Percentiles rank a stretch among this genome's conserved stretches.
Evolutionary conservation across 2,329 filamentous ascomycete species (phyloP).

Genomic region (Penicillium expansum): DNA sequence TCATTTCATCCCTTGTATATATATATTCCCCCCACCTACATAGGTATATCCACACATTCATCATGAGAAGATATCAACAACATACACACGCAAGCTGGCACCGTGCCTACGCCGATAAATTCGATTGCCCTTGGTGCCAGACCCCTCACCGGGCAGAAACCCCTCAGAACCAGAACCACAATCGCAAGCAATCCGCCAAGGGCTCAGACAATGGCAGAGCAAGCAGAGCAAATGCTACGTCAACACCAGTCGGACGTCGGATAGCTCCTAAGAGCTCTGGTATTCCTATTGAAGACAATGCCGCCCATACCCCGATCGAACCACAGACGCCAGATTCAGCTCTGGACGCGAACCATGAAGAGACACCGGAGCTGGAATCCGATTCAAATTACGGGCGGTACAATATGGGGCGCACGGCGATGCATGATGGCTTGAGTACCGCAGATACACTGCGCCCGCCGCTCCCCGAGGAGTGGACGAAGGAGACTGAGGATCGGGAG

Average conservation of each 20-base stretch:
- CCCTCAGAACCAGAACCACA: background rate
- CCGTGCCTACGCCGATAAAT: slow-evolving; percentile 2
- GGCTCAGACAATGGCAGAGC: background rate
- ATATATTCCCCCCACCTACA: background rate
- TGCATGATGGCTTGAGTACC: background rate
- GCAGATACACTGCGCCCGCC: slow-evolving; percentile 1
- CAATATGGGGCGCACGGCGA: background rate
- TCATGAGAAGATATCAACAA: slow-evolving; percentile 10
- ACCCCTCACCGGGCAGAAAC: background rate
- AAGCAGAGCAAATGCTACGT: background rate
- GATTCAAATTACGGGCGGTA: background rate
- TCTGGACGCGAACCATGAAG: background rate
- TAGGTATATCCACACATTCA: background rate
- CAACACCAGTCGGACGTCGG: background rate
- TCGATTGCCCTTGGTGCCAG: slow-evolving; percentile 9
- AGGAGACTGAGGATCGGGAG: background rate
- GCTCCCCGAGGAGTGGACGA: slow-evolving; percentile 6
- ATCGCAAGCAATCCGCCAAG: background rate
- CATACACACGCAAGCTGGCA: slow-evolving; percentile 12
- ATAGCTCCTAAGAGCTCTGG: background rate
- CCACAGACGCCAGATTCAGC: background rate
- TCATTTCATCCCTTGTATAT: background rate
- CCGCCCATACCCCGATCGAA: background rate
- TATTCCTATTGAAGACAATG: background rate
- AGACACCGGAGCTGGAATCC: background rate